Evolutionary conservation across 1,284 basidiomycete genomes (phyloP), one percentile per base, ranked within the genome.

Genomic region (Pseudozyma sp.): DNA sequence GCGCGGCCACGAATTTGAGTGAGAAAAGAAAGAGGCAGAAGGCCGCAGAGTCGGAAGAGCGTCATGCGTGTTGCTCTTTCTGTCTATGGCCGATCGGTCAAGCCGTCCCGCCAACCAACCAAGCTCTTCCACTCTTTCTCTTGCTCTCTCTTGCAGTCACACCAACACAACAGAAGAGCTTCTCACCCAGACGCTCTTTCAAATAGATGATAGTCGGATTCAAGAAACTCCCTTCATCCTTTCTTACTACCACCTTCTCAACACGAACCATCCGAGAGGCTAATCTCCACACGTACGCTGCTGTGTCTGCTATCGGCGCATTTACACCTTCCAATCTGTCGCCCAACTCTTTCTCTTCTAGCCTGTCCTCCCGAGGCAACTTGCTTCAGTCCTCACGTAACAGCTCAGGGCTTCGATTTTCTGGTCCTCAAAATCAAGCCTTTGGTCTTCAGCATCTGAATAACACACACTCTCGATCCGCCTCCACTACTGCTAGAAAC

Each of bases 371-470:
- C 16, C 48, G 52, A 51, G 60, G 67, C 35, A 49, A 16, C 14
- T n/a, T 68, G 12, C 59, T 68, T 40, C 55, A 58, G 44, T 16
- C 66, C 43, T 62, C 62, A 16, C 38, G 58, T 2, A 60, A 39
- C 42, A 48, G 56, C 11, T 40, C 38, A 25, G 52, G 45, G 9
- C 60, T 70, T 31, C 52, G 59, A 1, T 70, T 70, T 42, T 51
- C 59, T 19, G 58, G 59, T 31, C 70, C 70, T 13, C 63, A 66
- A 43, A 21, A 50, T 18, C 43, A 49, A 8, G 43, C 65, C 7
- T 73, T 65, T 36, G 71, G 66, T 34, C 62, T 74, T 31, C 66
- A 74, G 31, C 70, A 73, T 34, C 53, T 69, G 25, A 10, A 50
- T 35, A 31, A 12, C 25, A 31, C 25, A 31, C 25, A 31, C 18